phyloP scores from a whole-genome alignment of 1,284 basidiomycete species.

The Cerrena zonata region DNA sequence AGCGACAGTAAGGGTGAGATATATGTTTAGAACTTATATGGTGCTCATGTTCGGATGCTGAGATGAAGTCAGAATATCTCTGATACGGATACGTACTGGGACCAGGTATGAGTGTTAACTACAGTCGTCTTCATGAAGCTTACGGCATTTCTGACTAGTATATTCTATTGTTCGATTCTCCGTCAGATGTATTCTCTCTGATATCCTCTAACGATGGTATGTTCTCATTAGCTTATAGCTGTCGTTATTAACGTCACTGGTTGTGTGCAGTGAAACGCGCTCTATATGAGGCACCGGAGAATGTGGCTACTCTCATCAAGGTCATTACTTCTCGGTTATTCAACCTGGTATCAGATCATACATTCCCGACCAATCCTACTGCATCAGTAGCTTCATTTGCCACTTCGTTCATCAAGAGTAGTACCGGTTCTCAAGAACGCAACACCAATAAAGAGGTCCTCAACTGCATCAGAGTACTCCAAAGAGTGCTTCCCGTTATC shows the following conservation, averaged over 20 bases:
- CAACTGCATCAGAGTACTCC: conserved; percentile 82
- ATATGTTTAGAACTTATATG: conserved; percentile 39
- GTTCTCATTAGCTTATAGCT: conserved; percentile 25
- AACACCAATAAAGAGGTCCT: conserved; percentile 79
- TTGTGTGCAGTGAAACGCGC: conserved; percentile 64
- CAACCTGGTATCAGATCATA: conserved; percentile 75
- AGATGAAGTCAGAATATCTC: conserved; percentile 56
- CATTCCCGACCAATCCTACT: conserved; percentile 63
- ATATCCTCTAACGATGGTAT: conserved; percentile 80
- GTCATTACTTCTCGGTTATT: conserved; percentile 73
- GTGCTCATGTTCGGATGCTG: conserved; percentile 1
- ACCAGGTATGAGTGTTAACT: conserved; percentile 52
- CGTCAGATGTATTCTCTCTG: conserved; percentile 83
- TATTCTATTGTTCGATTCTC: conserved; percentile 76
- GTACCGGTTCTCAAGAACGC: conserved; percentile 39
- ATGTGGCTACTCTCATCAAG: conserved; percentile 75
- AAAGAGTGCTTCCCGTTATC: conserved; percentile 80
- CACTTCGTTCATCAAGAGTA: conserved; percentile 59
- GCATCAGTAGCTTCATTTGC: conserved; percentile 61
- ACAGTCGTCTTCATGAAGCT: neutral
- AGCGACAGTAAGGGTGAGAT: conserved; percentile 61
- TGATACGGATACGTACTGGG: conserved; percentile 74
- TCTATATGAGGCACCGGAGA: conserved; percentile 75
- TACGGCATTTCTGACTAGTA: conserved; percentile 45
- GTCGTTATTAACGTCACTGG: neutral